Percentiles rank a stretch among this genome's conserved stretches.
Evolutionary conservation across 225 moss, liverwort and hornwort genomes (phyloP).

Genomic region (Ulota crispa): DNA sequence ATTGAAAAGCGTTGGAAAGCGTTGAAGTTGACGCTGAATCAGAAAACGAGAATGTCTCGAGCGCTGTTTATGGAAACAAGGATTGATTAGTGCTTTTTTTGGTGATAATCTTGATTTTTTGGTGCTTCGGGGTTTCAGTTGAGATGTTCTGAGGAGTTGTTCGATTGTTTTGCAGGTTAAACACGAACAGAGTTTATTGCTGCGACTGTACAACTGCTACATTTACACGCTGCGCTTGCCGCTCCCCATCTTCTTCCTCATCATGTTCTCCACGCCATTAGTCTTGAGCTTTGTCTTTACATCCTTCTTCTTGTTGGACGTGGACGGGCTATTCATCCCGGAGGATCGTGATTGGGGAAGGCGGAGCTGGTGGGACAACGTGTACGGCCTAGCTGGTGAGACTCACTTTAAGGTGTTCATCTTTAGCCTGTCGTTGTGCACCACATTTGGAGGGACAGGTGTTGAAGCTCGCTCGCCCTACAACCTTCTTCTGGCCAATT

Average conservation of each 20-base stretch:
- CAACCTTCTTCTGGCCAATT: slow-evolving; percentile 60
- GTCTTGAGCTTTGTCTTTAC: slow-evolving; percentile 66
- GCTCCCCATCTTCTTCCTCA: slow-evolving; percentile 60
- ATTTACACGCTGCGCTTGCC: slow-evolving; percentile 71
- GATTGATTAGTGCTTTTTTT: neutral
- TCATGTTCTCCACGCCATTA: slow-evolving; percentile 62
- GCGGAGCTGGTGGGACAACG: slow-evolving; percentile 41
- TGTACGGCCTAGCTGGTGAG: slow-evolving; percentile 46
- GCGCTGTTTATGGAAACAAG: neutral
- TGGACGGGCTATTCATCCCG: slow-evolving; percentile 58
- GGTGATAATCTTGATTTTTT: neutral
- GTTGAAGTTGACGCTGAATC: neutral
- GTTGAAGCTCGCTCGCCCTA: slow-evolving; percentile 69
- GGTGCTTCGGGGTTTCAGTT: neutral
- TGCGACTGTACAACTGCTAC: slow-evolving; percentile 56
- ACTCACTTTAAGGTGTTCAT: slow-evolving; percentile 68
- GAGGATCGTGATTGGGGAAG: slow-evolving; percentile 36
- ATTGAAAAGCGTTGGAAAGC: neutral
- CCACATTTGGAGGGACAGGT: slow-evolving; percentile 60
- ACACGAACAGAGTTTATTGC: slow-evolving; percentile 35
- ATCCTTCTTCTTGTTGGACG: slow-evolving; percentile 55
- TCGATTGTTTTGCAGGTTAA: slow-evolving; percentile 40
- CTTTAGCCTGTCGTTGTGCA: slow-evolving; percentile 67
- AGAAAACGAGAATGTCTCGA: neutral
- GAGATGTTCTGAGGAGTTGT: neutral